Conservation (phyloP, 2,329 filamentous ascomycete species). For the Alternaria brassicae region DNA sequence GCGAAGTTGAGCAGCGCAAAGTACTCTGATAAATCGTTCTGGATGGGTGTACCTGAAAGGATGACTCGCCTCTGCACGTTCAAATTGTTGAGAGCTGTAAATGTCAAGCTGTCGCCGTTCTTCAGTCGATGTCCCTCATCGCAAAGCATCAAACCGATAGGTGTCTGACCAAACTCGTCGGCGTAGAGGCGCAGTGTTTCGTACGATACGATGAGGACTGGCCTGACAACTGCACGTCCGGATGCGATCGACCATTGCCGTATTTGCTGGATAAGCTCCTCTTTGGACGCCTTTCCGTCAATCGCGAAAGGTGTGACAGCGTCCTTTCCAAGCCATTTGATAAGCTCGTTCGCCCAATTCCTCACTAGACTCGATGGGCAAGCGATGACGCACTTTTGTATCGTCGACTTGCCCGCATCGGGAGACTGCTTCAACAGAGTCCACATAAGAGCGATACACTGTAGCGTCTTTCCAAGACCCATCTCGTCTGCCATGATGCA, state of each 20-base stretch:
- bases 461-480: slow-evolving; percentile 95
- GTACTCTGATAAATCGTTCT: slow-evolving; percentile 98
- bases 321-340: slow-evolving; percentile 94
- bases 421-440: slow-evolving; percentile 94
- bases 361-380: slow-evolving; percentile 95
- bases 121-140: slow-evolving; percentile 97
- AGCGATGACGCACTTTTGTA: slow-evolving; percentile 95
- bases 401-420: slow-evolving; percentile 89
- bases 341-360: slow-evolving; percentile 97
- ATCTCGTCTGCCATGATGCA: slow-evolving; percentile 99
- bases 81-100: slow-evolving; percentile 85
- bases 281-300: slow-evolving; percentile 94
- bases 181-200: slow-evolving; percentile 92
- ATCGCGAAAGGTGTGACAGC: slow-evolving; percentile 93
- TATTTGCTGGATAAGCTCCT: slow-evolving; percentile 87
- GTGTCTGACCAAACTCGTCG: slow-evolving; percentile 85
- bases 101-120: slow-evolving; percentile 95
- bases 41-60: slow-evolving; percentile 94
- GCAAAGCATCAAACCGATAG: slow-evolving; percentile 91
- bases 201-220: slow-evolving; percentile 97
- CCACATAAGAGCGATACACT: slow-evolving; percentile 97
- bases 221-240: slow-evolving; percentile 86
- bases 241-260: slow-evolving; percentile 93
- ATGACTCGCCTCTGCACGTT: slow-evolving; percentile 94
- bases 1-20: slow-evolving; percentile 96